Conservation (phyloP, 108 stramenopile genomes). For the Skeletonema marinoi region DNA sequence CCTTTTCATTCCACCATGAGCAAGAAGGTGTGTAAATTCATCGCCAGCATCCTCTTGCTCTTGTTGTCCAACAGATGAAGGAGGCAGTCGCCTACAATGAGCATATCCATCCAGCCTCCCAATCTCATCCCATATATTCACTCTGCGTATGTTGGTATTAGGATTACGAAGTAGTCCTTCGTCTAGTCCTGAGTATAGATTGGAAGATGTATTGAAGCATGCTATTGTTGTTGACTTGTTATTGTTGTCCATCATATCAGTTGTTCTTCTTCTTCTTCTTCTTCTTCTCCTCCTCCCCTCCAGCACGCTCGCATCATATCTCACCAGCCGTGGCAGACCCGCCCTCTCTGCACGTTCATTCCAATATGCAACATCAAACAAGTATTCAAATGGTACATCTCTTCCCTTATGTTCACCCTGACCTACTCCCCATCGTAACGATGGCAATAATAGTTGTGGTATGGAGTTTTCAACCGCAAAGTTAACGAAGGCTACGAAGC, state of each 20-base stretch:
- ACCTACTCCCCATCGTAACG: conserved; percentile 50
- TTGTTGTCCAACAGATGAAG: neutral
- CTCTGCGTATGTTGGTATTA: conserved; percentile 28
- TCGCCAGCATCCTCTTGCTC: neutral
- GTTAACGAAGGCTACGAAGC: conserved; percentile 58
- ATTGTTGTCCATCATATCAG: neutral
- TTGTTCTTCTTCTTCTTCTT: neutral
- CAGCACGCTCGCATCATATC: neutral
- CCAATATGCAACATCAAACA: neutral
- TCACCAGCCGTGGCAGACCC: neutral
- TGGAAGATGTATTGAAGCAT: conserved; percentile 25
- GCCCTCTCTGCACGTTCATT: neutral
- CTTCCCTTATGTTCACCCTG: neutral
- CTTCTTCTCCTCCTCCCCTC: neutral
- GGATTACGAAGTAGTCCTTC: conserved; percentile 19
- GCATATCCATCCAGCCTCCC: neutral
- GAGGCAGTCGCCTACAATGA: conserved; percentile 6
- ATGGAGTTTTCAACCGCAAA: conserved; percentile 47
- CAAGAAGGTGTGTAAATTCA: conserved; percentile 31
- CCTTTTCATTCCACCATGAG: conserved; percentile 22
- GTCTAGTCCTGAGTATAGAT: conserved; percentile 22
- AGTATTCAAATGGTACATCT: neutral
- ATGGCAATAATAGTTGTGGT: conserved; percentile 57
- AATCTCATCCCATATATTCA: conserved; percentile 11
- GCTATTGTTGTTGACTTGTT: neutral